phyloP scores from a whole-genome alignment of 495 filamentous ascomycete genomes.

The Xylaria castorea region DNA sequence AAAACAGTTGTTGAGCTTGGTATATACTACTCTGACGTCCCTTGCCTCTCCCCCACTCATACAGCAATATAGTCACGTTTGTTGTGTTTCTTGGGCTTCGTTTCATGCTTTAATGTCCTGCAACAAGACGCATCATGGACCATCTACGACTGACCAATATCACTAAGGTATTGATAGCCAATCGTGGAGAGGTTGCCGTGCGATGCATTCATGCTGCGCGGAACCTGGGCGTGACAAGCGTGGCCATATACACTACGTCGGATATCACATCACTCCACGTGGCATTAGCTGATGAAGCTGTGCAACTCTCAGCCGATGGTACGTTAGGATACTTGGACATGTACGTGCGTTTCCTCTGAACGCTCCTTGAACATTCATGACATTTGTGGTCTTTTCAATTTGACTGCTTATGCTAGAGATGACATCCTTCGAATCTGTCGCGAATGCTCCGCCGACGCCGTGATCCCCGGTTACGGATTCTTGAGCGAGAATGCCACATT shows the following conservation, averaged over 20 bases:
- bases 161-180: constrained; percentile 44
- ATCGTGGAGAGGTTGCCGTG: constrained; percentile 66
- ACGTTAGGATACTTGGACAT: constrained; percentile 33
- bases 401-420: constrained; percentile 28
- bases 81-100: background rate
- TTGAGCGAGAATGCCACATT: constrained; percentile 66
- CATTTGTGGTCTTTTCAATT: background rate
- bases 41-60: background rate
- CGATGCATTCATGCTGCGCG: constrained; percentile 52
- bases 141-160: background rate
- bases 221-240: constrained; percentile 52
- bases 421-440: constrained; percentile 33
- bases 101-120: background rate
- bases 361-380: background rate
- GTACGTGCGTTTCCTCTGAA: constrained; percentile 19
- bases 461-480: constrained; percentile 44
- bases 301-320: constrained; percentile 31
- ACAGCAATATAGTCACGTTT: background rate
- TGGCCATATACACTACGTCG: constrained; percentile 43
- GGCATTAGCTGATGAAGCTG: constrained; percentile 4
- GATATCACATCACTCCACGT: constrained; percentile 11
- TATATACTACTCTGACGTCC: background rate
- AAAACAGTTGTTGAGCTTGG: background rate
- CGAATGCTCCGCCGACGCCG: constrained; percentile 27
- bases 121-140: background rate